These are phyloP conservation scores for Hypholoma sublateritium DNA, from an alignment of 768 basidiomycete genomes.

Conservation along the genomic window DNA sequence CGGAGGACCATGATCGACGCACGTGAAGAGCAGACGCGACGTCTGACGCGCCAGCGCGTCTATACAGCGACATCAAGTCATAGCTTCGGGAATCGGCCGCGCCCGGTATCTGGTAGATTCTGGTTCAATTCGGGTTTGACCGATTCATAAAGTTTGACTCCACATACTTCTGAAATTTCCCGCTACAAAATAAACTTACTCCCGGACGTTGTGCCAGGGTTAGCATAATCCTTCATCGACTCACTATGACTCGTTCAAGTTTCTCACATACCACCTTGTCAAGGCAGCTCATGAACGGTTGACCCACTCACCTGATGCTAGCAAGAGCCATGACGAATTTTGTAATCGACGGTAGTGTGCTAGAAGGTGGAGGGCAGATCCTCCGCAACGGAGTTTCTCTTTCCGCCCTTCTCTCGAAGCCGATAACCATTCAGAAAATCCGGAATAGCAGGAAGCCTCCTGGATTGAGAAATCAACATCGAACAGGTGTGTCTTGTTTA, in stretches of 20 bases:
- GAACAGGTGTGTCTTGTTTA: constrained; percentile 59
- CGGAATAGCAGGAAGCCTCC: constrained; percentile 57
- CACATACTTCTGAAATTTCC: no score
- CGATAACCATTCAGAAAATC: constrained; percentile 60
- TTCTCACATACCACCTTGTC: background rate
- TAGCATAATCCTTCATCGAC: no score
- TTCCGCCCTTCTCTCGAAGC: constrained; percentile 62
- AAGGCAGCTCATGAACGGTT: background rate
- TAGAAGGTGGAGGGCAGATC: constrained; percentile 72
- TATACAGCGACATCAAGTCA: background rate
- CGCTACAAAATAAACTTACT: no score
- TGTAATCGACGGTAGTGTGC: constrained; percentile 46
- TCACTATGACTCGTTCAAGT: background rate
- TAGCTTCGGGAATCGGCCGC: no score
- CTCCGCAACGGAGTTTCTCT: constrained; percentile 68
- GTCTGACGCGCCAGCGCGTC: background rate
- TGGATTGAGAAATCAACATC: constrained; percentile 74
- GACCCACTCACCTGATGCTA: constrained; percentile 12
- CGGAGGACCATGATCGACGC: constrained; percentile 22
- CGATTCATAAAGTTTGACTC: no score
- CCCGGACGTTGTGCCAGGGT: no score
- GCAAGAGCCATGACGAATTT: constrained; percentile 22
- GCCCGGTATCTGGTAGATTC: no score
- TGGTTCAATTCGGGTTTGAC: no score
- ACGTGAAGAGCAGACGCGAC: constrained; percentile 7